Base-by-base conservation (phyloP, 2,329 filamentous ascomycete species). In the Cladosporium sp. region DNA sequence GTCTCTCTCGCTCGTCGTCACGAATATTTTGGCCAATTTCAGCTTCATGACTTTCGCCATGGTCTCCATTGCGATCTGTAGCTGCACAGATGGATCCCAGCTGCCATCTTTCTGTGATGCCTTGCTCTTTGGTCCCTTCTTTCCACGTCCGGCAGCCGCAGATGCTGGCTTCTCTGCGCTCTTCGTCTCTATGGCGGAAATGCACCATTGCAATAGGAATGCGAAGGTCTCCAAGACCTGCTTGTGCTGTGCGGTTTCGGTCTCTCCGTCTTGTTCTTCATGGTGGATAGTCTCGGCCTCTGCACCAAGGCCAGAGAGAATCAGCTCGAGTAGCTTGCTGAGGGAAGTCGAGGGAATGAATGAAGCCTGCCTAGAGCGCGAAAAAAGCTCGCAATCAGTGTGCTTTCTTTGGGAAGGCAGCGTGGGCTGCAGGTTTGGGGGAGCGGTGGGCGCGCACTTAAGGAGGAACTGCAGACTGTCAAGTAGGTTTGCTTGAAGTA, bases 1-100 rank as follows among this genome's bases (percentile, higher is more conserved):
- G 75, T 99, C 95, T 68, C 94, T 87, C 79, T 99, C 95, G 58
- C 94, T 96, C 0, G 95, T 99, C 0, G 95, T 99, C 68, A 98
- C 80, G 76, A 99, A 99, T 68, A 99, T 94, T 75, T 92, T 93
- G 72, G 90, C 88, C 59, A 99, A 84, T 81, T 97, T 97, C 75
- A 97, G 82, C 79, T 93, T 96, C 79, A 99, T 84, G 59, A 97
- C 93, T 78, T 96, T 97, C 82, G 92, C 94, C 92, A 99, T 98
- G 34, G 90, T 89, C 74, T 97, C 93, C 68, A 99, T 86, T 1
- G 94, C 93, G 12, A 87, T 88, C 78, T 97, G 92, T 30, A 99
- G 84, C 78, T 99, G 95, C 2, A 87, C 82, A 2, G 92, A 90
- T 67, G 93, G 94, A 79, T 99, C 95, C 93, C 94, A 98, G 64